Evolutionary conservation across 768 basidiomycete genomes (phyloP).

Genomic region (Trametes punicea): DNA sequence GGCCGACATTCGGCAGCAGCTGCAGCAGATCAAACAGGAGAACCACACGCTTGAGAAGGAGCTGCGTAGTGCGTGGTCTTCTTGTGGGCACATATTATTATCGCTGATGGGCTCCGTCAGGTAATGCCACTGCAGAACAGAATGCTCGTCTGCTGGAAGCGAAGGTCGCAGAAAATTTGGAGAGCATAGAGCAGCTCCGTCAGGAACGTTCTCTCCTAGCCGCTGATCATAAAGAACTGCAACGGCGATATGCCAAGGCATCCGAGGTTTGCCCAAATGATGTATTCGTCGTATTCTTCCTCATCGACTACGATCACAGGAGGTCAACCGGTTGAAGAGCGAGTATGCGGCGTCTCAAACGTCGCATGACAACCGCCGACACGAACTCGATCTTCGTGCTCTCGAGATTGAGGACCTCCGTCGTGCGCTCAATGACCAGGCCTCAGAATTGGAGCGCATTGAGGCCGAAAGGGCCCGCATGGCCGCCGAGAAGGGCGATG

Average conservation of each 20-base stretch:
- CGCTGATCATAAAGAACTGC: slow-evolving; percentile 69
- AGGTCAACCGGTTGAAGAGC: slow-evolving; percentile 57
- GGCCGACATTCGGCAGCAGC: slow-evolving; percentile 67
- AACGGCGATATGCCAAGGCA: slow-evolving; percentile 60
- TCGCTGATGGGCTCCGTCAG: slow-evolving; percentile 32
- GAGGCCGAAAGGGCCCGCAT: slow-evolving; percentile 64
- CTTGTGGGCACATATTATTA: neutral
- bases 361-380: slow-evolving; percentile 67
- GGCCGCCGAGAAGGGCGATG: slow-evolving; percentile 58
- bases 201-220: slow-evolving; percentile 71
- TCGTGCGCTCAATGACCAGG: slow-evolving; percentile 57
- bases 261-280: slow-evolving; percentile 49
- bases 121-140: slow-evolving; percentile 66
- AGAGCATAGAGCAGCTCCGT: slow-evolving; percentile 70
- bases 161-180: slow-evolving; percentile 64
- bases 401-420: slow-evolving; percentile 78
- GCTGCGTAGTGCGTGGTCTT: slow-evolving; percentile 53
- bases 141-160: slow-evolving; percentile 66
- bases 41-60: slow-evolving; percentile 73
- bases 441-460: slow-evolving; percentile 57
- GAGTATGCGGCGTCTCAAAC: slow-evolving; percentile 59
- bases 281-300: neutral
- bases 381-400: slow-evolving; percentile 68
- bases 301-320: slow-evolving; percentile 33
- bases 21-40: slow-evolving; percentile 68